These are phyloP conservation scores for Erodium trifolium DNA, from an alignment of 441 rosid genomes.

Conservation along the genomic window DNA sequence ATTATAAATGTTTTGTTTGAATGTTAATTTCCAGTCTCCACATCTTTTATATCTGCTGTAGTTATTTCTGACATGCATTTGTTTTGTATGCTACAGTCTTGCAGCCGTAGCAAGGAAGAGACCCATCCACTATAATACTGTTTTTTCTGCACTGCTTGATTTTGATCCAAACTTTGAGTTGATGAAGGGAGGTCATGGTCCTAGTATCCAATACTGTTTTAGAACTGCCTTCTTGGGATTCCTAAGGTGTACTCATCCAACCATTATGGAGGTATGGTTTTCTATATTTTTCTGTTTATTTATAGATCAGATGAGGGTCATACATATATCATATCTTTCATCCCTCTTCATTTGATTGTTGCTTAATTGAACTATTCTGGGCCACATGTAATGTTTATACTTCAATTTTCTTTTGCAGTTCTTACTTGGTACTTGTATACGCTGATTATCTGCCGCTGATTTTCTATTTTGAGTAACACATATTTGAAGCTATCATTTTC, in stretches of 20 bases:
- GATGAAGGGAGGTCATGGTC: slow-evolving; percentile 56
- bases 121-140: slow-evolving; percentile 53
- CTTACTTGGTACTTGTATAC: not conserved
- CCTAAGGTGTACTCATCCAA: slow-evolving; percentile 69
- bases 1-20: not conserved
- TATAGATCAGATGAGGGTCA: slow-evolving; percentile 4
- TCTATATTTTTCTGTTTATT: slow-evolving; percentile 11
- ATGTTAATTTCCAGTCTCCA: slow-evolving; percentile 9
- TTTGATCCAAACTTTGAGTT: slow-evolving; percentile 61
- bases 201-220: slow-evolving; percentile 79
- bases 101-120: slow-evolving; percentile 91
- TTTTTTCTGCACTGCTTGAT: slow-evolving; percentile 73
- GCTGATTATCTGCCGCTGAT: not conserved
- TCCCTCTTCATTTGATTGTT: not conserved
- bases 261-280: slow-evolving; percentile 67
- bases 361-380: not conserved
- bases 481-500: not conserved
- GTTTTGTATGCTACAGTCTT: slow-evolving; percentile 52
- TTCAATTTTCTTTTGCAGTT: not conserved
- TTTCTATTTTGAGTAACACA: not conserved
- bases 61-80: slow-evolving; percentile 5
- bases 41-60: not conserved
- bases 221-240: slow-evolving; percentile 96
- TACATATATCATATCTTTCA: not conserved
- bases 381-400: not conserved